Conservation (phyloP, 1,284 basidiomycete species). For the Fomitiporia mediterranea region DNA sequence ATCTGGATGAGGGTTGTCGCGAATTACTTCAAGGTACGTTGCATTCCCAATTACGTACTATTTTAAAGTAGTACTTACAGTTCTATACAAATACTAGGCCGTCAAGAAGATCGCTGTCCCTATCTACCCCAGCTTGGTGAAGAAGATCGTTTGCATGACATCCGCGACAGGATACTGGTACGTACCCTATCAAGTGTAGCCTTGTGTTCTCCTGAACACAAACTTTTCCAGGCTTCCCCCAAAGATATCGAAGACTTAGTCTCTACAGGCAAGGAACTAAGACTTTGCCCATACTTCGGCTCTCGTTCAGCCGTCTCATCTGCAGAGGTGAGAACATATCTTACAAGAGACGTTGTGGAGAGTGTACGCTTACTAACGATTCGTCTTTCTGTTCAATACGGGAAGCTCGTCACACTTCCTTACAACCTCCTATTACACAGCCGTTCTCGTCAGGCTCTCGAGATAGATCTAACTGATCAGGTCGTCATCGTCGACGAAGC, state of each 20-base stretch:
- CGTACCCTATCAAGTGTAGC: constrained; percentile 30
- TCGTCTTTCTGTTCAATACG: not conserved
- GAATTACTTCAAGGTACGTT: constrained; percentile 75
- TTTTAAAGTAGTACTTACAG: constrained; percentile 1
- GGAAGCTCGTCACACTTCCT: constrained; percentile 82
- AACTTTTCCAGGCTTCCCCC: constrained; percentile 61
- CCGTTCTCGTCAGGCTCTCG: constrained; percentile 80
- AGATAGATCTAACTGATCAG: constrained; percentile 79
- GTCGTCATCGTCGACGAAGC: constrained; percentile 95
- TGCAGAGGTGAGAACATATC: constrained; percentile 65
- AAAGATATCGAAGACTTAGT: constrained; percentile 96
- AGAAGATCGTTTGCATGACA: constrained; percentile 71
- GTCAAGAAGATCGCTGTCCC: constrained; percentile 61
- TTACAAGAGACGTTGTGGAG: not conserved
- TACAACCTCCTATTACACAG: constrained; percentile 92
- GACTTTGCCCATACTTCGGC: constrained; percentile 92
- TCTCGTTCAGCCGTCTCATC: constrained; percentile 83
- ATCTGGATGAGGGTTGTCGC: constrained; percentile 89
- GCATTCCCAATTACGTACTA: too few species aligned
- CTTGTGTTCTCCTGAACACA: too few species aligned
- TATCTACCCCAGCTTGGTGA: constrained; percentile 76
- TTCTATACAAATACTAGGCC: constrained; percentile 36
- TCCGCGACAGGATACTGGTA: constrained; percentile 86
- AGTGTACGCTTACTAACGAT: not conserved
- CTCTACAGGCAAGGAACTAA: constrained; percentile 54